These are phyloP conservation scores for Cladosporium cucumerinum DNA, from an alignment of 2,329 filamentous ascomycete genomes.

Conservation along the genomic window DNA sequence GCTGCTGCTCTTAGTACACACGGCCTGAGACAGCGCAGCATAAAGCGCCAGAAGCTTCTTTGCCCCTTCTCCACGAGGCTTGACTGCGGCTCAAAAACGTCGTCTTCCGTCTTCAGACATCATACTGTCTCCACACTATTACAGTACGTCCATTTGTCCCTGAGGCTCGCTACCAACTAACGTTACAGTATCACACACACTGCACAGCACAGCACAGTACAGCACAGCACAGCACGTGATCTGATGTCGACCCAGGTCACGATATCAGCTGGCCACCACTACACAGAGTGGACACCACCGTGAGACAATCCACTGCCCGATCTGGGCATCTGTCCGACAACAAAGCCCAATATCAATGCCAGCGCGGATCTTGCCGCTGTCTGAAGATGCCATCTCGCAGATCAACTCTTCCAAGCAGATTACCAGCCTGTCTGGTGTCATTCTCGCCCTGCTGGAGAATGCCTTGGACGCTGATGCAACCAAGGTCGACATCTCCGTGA, in stretches of 20 bases:
- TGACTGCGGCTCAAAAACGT: background rate
- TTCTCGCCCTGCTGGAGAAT: slow-evolving; percentile 74
- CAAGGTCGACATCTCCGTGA: slow-evolving; percentile 66
- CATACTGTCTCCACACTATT: background rate
- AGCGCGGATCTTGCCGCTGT: slow-evolving; percentile 29
- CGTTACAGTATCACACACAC: no score
- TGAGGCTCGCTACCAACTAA: background rate
- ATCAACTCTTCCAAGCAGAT: slow-evolving; percentile 83
- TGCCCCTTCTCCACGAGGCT: slow-evolving; percentile 4
- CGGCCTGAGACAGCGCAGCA: background rate
- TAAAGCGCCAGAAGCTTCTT: background rate
- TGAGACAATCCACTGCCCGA: slow-evolving; percentile 37
- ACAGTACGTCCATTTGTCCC: background rate
- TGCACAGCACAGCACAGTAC: no score
- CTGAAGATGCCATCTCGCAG: slow-evolving; percentile 48
- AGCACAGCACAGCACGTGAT: no score
- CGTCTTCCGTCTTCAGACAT: background rate
- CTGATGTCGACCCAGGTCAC: slow-evolving; percentile 9
- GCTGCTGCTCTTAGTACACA: background rate
- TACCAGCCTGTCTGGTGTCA: slow-evolving; percentile 67
- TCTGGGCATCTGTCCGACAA: background rate
- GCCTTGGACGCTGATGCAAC: slow-evolving; percentile 74
- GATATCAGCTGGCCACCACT: slow-evolving; percentile 3
- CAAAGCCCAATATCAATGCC: slow-evolving; percentile 6
- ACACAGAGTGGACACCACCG: slow-evolving; percentile 31